Evolutionary conservation across 345 rosid species (phyloP), one percentile per base, ranked within the genome.

Genomic region (Tarenaya hassleriana): DNA sequence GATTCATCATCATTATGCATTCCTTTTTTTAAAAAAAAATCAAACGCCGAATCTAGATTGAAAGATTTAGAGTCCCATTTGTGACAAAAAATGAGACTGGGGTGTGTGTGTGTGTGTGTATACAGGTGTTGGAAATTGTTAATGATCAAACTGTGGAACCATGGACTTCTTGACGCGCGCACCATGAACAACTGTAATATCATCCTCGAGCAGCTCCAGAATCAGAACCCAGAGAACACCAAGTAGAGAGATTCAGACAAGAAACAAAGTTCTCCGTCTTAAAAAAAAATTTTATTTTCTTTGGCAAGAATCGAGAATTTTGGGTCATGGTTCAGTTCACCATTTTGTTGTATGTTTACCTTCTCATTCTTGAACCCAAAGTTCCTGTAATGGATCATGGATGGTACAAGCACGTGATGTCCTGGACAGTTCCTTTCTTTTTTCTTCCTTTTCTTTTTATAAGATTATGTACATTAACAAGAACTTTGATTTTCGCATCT

Each of bases 71-170:
- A 24, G 29, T 24, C 29, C 5, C 29, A 24, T 24, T 24, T 2
- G 2, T 5, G 5, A 2, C 29, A 24, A 24, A 24, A 24, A 24
- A 24, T 24, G 2, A 24, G 5, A 24, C 5, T 24, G 29, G 29
- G 29, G 5, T 24, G 3, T 2, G 29, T 24, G 29, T 24, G 27
- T 40, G 55, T 43, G 33, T 32, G 29, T 32, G 39, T 68, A 44
- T 68, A 49, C 71, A 86, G 97, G 95, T 88, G 98, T 71, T 92
- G 96, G 96, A 83, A 86, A 66, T 48, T 92, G 67, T 84, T 88
- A 56, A 83, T 92, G 95, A 78, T 88, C 61, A 91, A 91, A 69
- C 83, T 91, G 12, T 91, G 96, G 98, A 91, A 88, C 69, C 98
- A 87, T 2, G 98, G 96, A 31, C 90, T 88, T 61, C 98, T 88